Base-by-base conservation (phyloP, 192 early-diverging fungal species). In the Umbelopsis ramanniana region DNA sequence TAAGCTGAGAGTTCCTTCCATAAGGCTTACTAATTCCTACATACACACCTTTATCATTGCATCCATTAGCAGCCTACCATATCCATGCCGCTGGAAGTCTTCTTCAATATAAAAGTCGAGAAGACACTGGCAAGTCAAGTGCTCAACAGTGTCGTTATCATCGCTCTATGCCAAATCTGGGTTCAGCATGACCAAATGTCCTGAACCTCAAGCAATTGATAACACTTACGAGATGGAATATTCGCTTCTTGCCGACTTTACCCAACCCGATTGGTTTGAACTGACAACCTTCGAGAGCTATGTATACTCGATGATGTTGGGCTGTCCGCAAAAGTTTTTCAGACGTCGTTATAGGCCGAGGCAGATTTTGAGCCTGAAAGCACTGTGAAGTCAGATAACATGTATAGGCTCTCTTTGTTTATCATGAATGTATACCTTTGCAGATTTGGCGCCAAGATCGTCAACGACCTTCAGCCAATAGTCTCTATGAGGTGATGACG, bases 161-260 rank as follows among this genome's bases (percentile, higher is more conserved):
- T 63, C 35, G 29, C 26, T 14, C 29, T 63, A 19, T 10, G 4
- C 4, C 26, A 37, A 37, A 38, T 37, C 7, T 6, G 33, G 23
- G 19, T 19, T 7, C 26, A 19, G 26, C 48, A 50, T 50, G 48
- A 50, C 48, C 48, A n/a, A 17, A 21, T 50, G 5, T n/a, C 48
- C 6, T 50, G n/a, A n/a, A 43, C 6, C 19, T 50, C 15, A 50
- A 50, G 15, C 48, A 15, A 21, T 50, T 6, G 48, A n/a, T 21
- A 50, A 50, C 48, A 63, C 57, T 0, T 63, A 63, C 57, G 17
- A 63, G 17, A 37, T 63, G 57, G 26, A 63, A 63, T 63, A 63
- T 63, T 6, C 57, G 57, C 19, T 63, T 63, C 26, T 63, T 26
- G 7, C 57, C 57, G 33, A 35, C 26, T 19, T 63, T 63, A 26